phyloP scores from a whole-genome alignment of 441 rosid species.

The Erysimum cheiri region DNA sequence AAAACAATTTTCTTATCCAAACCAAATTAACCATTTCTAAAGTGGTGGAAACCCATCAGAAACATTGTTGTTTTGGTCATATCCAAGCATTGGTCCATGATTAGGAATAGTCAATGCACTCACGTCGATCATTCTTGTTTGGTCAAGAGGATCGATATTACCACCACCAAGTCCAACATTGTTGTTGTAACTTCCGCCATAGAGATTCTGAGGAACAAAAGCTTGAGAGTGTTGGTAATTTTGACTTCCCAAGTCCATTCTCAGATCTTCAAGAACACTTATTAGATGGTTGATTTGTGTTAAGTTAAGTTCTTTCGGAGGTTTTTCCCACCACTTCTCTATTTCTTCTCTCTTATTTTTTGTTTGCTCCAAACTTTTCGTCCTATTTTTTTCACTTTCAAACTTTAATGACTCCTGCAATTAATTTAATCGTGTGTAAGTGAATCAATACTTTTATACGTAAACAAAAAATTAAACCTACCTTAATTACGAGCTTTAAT shows the following conservation, averaged over 20 bases:
- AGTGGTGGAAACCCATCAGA: neutral
- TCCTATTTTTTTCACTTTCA: neutral
- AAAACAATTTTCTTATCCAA: neutral
- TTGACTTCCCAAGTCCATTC: neutral
- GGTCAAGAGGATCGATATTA: neutral
- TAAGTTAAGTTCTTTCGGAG: slow-evolving; percentile 19
- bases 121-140: neutral
- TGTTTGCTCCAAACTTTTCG: neutral
- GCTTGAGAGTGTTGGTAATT: neutral
- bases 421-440: neutral
- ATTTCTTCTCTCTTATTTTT: slow-evolving; percentile 2
- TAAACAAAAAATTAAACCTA: neutral
- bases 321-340: slow-evolving; percentile 17
- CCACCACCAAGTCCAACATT: neutral
- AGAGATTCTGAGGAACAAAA: neutral
- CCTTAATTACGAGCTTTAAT: neutral
- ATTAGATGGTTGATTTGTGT: neutral
- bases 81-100: slow-evolving; percentile 9
- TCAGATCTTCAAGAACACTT: neutral
- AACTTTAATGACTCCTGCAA: slow-evolving; percentile 1
- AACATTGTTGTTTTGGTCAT: neutral
- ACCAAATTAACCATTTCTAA: neutral
- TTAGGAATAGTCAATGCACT: neutral
- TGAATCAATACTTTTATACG: neutral
- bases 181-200: neutral